Evolutionary conservation across 192 early-diverging fungal genomes (phyloP).

Genomic region (Backusella tarrabulga): DNA sequence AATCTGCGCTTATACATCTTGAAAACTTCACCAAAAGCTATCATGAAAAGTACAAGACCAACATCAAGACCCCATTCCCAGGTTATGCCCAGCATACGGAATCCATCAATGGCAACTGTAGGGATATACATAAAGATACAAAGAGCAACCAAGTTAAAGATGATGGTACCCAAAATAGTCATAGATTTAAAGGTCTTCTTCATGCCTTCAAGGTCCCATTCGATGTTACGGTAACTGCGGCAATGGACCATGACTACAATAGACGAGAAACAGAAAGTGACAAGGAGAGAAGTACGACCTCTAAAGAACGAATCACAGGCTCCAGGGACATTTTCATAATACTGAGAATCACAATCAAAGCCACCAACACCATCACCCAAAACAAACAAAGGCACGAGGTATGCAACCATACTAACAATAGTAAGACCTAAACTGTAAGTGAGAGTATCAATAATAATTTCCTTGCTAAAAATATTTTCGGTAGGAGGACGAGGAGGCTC

Average conservation of each 20-base stretch:
- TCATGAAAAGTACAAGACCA: slow-evolving; percentile 54
- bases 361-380: slow-evolving; percentile 58
- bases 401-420: slow-evolving; percentile 51
- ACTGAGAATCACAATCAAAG: slow-evolving; percentile 31
- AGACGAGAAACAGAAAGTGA: slow-evolving; percentile 52
- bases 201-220: slow-evolving; percentile 52
- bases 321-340: not conserved
- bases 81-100: slow-evolving; percentile 55
- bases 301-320: slow-evolving; percentile 62
- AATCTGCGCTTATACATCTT: slow-evolving; percentile 42
- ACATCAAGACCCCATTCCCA: slow-evolving; percentile 76
- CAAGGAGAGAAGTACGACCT: slow-evolving; percentile 53
- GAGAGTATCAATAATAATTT: slow-evolving; percentile 68
- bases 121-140: slow-evolving; percentile 68
- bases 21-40: slow-evolving; percentile 61
- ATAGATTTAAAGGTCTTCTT: slow-evolving; percentile 44
- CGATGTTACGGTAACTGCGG: slow-evolving; percentile 61
- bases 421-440: slow-evolving; percentile 62
- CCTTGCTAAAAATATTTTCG: slow-evolving; percentile 66
- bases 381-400: slow-evolving; percentile 59
- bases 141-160: slow-evolving; percentile 49
- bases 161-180: slow-evolving; percentile 44
- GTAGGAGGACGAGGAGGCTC: slow-evolving; percentile 66
- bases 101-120: slow-evolving; percentile 53
- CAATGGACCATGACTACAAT: slow-evolving; percentile 71